These are phyloP conservation scores for Periconia digitata DNA, from an alignment of 2,329 filamentous ascomycete species.

Conservation along the genomic window DNA sequence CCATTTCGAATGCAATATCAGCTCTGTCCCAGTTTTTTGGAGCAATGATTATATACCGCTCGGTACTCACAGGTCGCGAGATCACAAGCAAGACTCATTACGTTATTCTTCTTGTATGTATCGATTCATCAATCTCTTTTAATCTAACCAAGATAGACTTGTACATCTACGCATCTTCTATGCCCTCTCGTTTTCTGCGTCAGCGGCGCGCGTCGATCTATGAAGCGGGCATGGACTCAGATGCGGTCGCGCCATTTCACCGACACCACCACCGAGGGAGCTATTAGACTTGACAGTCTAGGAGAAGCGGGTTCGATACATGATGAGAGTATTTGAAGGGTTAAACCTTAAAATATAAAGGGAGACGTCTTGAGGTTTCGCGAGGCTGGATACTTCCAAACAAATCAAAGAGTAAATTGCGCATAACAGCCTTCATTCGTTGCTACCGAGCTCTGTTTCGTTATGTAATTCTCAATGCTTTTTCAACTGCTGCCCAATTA, in stretches of 20 bases:
- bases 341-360: not conserved
- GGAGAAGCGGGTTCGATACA: not conserved
- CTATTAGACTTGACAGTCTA: not conserved
- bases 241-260: not conserved
- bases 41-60: not conserved
- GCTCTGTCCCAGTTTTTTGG: not conserved
- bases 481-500: no score
- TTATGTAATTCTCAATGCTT: no score
- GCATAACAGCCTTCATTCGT: no score
- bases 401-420: no score
- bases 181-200: not conserved
- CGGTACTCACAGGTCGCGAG: not conserved
- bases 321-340: not conserved
- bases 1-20: not conserved
- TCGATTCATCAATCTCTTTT: not conserved
- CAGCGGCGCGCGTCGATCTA: not conserved
- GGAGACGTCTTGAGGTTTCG: not conserved
- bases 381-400: no score
- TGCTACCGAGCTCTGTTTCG: no score
- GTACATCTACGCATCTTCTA: not conserved
- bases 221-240: not conserved
- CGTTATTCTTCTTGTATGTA: not conserved
- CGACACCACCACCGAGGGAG: not conserved
- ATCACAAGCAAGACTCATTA: not conserved
- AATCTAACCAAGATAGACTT: not conserved